Base-by-base conservation (phyloP, 2,329 filamentous ascomycete species). In the Davidsoniella virescens region DNA sequence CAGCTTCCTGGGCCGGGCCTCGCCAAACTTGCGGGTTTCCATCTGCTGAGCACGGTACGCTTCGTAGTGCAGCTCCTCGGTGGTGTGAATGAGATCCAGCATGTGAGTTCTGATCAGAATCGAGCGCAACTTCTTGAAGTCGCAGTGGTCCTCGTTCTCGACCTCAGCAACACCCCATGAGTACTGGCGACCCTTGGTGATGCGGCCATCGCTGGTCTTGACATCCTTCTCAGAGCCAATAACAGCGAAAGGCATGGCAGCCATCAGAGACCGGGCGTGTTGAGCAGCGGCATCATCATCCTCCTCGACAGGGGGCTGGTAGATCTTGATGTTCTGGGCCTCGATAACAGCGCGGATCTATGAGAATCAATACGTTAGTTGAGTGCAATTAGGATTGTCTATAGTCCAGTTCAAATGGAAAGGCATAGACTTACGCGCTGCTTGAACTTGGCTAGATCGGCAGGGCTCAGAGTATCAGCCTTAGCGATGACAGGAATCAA, bases 141-240 rank as follows among this genome's bases (percentile, higher is more conserved):
- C 92, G 71, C 92, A 98, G 76, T 98, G 92, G 65, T 98, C 92
- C 71, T 98, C 92, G 65, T 98, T 98, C 77, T 98, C 92, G 48
- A 98, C 92, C 69, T 98, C 92, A 55, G 92, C 92, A 61, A 98
- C 92, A 75, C 92, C 92, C 92, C 92, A 98, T 51, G 87, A 87
- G 71, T 98, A 98, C 69, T 98, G 93, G 56, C 92, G 87, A 58
- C 92, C 92, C 79, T 98, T 98, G 66, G 96, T 88, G 57, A 94
- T 93, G 65, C 90, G 90, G 61, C 87, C 87, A 62, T 98, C 92
- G 60, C 80, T 76, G 50, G 88, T 94, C 78, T 94, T 94, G 60
- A 98, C 92, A 61, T 98, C 93, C 75, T 95, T 96, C 77, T 98
- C 93, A 52, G 88, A 95, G 58, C 92, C 92, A 62, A 98, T 98